Evolutionary conservation across 352 stramenopile genomes (phyloP), one percentile per base, ranked within the genome.

Genomic region (Thraustotheca clavata): DNA sequence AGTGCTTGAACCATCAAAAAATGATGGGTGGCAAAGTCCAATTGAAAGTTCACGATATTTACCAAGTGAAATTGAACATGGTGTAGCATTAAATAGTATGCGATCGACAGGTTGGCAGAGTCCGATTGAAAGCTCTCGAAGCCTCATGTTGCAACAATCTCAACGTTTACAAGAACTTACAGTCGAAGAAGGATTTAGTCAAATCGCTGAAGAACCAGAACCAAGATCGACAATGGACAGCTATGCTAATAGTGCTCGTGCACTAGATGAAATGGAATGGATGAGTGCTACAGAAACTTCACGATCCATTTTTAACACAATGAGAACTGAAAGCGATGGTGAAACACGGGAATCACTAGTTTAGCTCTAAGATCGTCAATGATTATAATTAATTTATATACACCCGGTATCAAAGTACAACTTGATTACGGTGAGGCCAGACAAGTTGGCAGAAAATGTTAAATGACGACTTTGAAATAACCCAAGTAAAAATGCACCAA

Each of bases 271-370:
- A n/a, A 16, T 54, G 41, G 57, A 65, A 20, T 65, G 57, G 57
- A 40, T 65, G 57, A 65, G 57, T 22, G 57, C 57, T 12, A 24
- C 46, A 11, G 57, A 65, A 18, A 54, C 57, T 1, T 55, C 57
- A 18, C 22, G 57, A 43, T 40, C 57, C 20, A 54, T 33, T 34
- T 55, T 65, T 24, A 46, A 65, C n/a, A 65, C 20, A 4, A 20
- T 65, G 38, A 40, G 57, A 20, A 34, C 31, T 16, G 57, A 52
- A 26, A 40, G 31, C 1, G 57, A 52, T 7, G 50, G 33, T 12
- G 50, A 60, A 41, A 24, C n/a, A 34, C 29, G 50, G 16, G 50
- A 60, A 5, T 39, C 35, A 7, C 14, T 35, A 11, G 12, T 38
- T 9, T 20, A 40, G 3, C n/a, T n/a, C n/a, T n/a, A n/a, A n/a